phyloP scores from a whole-genome alignment of 2,329 filamentous ascomycete species.

The Phaeophleospora eucalypticola region DNA sequence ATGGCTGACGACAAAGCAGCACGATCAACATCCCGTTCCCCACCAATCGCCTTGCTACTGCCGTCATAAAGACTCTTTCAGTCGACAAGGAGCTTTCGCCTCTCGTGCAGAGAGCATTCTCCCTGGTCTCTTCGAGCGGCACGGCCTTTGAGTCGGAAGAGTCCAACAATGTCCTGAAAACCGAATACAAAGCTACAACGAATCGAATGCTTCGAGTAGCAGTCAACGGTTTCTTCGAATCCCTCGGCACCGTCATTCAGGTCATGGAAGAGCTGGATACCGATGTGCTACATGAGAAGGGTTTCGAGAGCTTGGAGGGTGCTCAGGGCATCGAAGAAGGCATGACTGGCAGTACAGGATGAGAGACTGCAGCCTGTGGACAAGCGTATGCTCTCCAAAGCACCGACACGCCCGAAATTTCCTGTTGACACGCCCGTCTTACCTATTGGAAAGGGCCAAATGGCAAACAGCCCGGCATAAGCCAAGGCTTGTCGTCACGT shows the following conservation, averaged over 20 bases:
- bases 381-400: too few species aligned
- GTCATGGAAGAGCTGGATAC: conserved; percentile 88
- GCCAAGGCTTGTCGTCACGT: too few species aligned
- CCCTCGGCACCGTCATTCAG: conserved; percentile 73
- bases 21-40: conserved; percentile 78
- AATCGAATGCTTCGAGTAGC: conserved; percentile 95
- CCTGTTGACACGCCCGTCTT: too few species aligned
- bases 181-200: conserved; percentile 80
- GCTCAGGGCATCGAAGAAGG: conserved; percentile 38
- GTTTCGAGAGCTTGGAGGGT: conserved; percentile 38
- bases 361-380: too few species aligned
- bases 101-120: conserved; percentile 70
- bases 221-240: conserved; percentile 95
- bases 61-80: conserved; percentile 69
- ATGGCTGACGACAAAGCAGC: conserved; percentile 42
- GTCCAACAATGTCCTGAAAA: conserved; percentile 57
- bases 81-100: conserved; percentile 89
- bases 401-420: too few species aligned
- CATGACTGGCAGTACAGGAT: conserved; percentile 30
- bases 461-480: too few species aligned
- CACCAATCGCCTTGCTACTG: conserved; percentile 68
- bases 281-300: conserved; percentile 62
- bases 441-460: too few species aligned
- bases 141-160: conserved; percentile 12
- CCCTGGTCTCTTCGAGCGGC: conserved; percentile 40